phyloP scores from a whole-genome alignment of 75 land plant genomes.

The Pinus albicaulis region DNA sequence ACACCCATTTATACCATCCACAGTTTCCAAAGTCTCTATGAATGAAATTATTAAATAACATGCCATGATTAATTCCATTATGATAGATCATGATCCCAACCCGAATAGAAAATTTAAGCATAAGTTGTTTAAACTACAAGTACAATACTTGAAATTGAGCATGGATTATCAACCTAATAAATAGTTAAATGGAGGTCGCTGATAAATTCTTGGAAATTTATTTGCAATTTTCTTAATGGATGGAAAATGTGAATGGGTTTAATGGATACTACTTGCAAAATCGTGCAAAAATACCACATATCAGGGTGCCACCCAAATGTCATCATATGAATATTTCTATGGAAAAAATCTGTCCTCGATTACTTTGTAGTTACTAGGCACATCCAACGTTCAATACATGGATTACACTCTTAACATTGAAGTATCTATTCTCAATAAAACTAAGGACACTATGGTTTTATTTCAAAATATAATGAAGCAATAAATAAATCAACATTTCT shows the following conservation, averaged over 20 bases:
- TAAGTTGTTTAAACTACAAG: no score
- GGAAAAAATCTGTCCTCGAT: neutral
- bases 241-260: neutral
- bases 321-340: neutral
- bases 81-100: no score
- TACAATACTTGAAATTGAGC: no score
- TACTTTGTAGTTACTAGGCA: neutral
- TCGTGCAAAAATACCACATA: neutral
- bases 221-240: neutral
- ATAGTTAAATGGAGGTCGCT: no score
- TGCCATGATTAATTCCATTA: no score
- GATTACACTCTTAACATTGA: neutral
- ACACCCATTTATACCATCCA: no score
- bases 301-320: neutral
- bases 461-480: neutral
- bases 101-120: no score
- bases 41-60: no score
- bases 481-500: neutral
- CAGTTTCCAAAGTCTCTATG: no score
- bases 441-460: neutral
- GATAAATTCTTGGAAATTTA: neutral
- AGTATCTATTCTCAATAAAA: neutral
- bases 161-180: no score
- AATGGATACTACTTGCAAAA: neutral
- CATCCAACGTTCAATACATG: neutral